These are phyloP conservation scores for Epichloe brachyelytri DNA, from an alignment of 2,329 filamentous ascomycete species.

Conservation along the genomic window DNA sequence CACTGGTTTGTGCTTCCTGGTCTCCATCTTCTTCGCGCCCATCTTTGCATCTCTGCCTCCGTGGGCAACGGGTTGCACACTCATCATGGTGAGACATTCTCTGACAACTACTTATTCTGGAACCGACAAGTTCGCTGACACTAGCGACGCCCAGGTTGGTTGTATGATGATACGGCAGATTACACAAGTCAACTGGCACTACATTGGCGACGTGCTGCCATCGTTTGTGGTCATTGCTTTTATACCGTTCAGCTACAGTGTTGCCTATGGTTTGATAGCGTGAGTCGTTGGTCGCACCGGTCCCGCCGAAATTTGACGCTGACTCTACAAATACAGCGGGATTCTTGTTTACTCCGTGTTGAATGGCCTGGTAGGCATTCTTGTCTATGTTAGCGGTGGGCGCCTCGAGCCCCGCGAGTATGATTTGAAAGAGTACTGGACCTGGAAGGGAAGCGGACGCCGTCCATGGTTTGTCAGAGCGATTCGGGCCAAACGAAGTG, in stretches of 20 bases:
- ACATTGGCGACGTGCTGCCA: constrained; percentile 62
- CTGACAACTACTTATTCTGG: not conserved
- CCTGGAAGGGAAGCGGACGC: constrained; percentile 35
- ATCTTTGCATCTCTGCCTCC: constrained; percentile 67
- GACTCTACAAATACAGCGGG: constrained; percentile 23
- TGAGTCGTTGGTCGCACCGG: constrained; percentile 22
- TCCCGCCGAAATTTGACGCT: not conserved
- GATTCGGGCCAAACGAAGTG: constrained; percentile 10
- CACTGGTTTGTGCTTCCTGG: constrained; percentile 56
- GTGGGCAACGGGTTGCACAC: constrained; percentile 63
- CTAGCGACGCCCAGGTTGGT: constrained; percentile 38
- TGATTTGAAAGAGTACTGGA: constrained; percentile 43
- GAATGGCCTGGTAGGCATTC: constrained; percentile 32
- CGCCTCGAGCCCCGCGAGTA: constrained; percentile 36
- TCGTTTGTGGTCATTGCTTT: constrained; percentile 64
- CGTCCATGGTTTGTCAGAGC: constrained; percentile 35
- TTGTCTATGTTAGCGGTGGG: constrained; percentile 30
- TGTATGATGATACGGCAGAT: constrained; percentile 69
- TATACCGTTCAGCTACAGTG: constrained; percentile 69
- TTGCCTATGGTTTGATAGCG: constrained; percentile 66
- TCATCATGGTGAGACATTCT: constrained; percentile 41
- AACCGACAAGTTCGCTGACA: not conserved
- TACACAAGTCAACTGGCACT: constrained; percentile 62
- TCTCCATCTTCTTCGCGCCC: constrained; percentile 62
- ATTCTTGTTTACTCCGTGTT: constrained; percentile 41